Conservation (phyloP, 352 stramenopile species). For the Phytophthora colocasiae region DNA sequence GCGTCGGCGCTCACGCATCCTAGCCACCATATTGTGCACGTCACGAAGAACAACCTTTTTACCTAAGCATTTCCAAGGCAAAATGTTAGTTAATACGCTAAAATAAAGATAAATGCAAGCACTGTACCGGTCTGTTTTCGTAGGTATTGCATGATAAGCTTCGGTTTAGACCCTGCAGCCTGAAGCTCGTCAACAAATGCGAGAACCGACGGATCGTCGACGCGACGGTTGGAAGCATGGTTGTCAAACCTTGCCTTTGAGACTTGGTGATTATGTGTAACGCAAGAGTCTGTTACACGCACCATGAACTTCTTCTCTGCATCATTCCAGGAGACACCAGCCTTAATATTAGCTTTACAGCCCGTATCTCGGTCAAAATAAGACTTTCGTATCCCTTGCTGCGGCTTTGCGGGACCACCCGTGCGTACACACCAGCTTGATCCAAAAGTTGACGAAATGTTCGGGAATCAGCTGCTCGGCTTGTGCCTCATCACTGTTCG, state of each 20-base stretch:
- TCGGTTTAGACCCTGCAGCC: constrained; percentile 2
- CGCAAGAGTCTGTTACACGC: not conserved
- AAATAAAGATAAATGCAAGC: not conserved
- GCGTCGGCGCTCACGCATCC: not conserved
- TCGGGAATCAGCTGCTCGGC: too few relatives aligned
- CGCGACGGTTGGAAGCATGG: not conserved
- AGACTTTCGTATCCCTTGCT: not conserved
- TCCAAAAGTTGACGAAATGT: too few relatives aligned
- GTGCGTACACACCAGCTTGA: too few relatives aligned
- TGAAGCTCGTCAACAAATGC: constrained; percentile 16
- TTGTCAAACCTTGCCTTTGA: not conserved
- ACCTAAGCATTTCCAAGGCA: not conserved
- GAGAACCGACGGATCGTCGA: too few relatives aligned
- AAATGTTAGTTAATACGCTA: not conserved
- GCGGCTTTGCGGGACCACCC: too few relatives aligned
- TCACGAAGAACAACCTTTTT: constrained; percentile 10
- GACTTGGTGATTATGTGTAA: not conserved
- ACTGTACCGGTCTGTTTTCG: too few relatives aligned
- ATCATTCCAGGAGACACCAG: not conserved
- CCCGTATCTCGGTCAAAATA: not conserved
- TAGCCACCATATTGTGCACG: constrained; percentile 12
- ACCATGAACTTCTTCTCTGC: not conserved
- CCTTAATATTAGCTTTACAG: not conserved
- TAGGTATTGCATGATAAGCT: too few relatives aligned
- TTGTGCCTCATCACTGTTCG: too few relatives aligned